Evolutionary conservation across 1,139 yeast species (phyloP), one percentile per base, ranked within the genome.

Genomic region (Suhomyces choctaworum): DNA sequence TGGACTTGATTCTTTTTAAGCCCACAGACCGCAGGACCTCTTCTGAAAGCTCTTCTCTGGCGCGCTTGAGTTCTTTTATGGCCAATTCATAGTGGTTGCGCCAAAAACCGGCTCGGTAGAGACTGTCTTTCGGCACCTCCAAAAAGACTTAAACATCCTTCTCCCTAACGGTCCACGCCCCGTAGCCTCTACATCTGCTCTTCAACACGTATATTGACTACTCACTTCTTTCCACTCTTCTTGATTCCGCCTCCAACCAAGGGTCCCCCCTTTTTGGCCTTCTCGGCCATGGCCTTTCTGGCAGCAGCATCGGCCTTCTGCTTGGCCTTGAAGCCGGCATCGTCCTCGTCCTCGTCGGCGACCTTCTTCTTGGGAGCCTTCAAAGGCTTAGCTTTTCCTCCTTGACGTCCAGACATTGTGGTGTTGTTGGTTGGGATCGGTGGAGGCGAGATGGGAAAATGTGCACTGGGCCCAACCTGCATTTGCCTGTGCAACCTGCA

Each of bases 241-340:
- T 90, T 90, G 70, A 90, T 89, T 44, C 97, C 97, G 38, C 96
- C 96, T 42, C 95, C 90, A 37, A 81, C 80, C 51, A 90, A 67
- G 31, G 96, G 96, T 35, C 96, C 96, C 46, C 96, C 96, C 56
- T 84, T 79, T 54, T 85, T 72, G 42, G 96, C 94, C 65, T 85
- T 82, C 38, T 82, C 79, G 46, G 94, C 90, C 83, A 90, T 76
- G 39, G 84, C 95, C 68, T 90, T 89, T 65, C 81, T 82, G 27
- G 96, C 96, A 57, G 84, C 87, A 50, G 92, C 96, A 48, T 87
- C 97, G 38, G 95, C 96, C 66, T 82, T 87, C 69, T 87, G 95
- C 74, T 88, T 90, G 56, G 85, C 92, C 72, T 88, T 87, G 77
- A 81, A 89, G 5, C 96, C 96, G 22, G 73, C 41, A 48, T 89